Evolutionary conservation across 129 eudicot species (phyloP), one percentile per base, ranked within the genome.

Genomic region (Mikania micrantha): DNA sequence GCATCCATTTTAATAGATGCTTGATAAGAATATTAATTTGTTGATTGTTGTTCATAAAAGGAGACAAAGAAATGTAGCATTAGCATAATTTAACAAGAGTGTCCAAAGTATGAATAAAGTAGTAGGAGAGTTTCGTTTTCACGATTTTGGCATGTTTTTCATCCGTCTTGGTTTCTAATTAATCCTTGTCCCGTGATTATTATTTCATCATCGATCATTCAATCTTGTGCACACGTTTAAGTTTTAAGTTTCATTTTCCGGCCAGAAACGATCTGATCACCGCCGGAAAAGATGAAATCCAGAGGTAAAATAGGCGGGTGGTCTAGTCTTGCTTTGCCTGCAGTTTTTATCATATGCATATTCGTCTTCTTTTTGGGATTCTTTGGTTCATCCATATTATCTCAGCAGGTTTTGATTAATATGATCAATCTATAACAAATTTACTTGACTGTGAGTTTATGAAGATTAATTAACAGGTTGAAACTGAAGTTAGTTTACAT

Each of bases 321-420:
- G 70, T 80, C 65, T 78, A 85, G 66, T 57, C 35, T 88, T 36
- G 85, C 87, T 76, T 66, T 86, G 7, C 98, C 88, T 2, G 68
- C 83, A 9, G 82, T 89, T 13, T 80, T 83, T 64, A 81, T 83
- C 20, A 22, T 93, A 16, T 93, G 90, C 78, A 59, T 83, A 53
- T 84, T 84, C 80, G 90, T 86, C 74, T 86, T 93, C 77, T 69
- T 88, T 69, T 68, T 85, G 56, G 98, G 98, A 9, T 87, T 93
- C 71, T 86, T 93, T 64, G 87, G 81, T 62, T 82, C 90, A 17
- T 49, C 78, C 25, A 81, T 89, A 47, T 64, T 89, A 60, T 86
- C 87, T 80, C 86, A 84, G 72, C 96, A 88, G 96, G 96, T 90
- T 53, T 53, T 2, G 16, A 40, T 12, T 40, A 5, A 31, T 44